Evolutionary conservation across 331 rosid species (phyloP).

Genomic region (Acacia pycnantha): DNA sequence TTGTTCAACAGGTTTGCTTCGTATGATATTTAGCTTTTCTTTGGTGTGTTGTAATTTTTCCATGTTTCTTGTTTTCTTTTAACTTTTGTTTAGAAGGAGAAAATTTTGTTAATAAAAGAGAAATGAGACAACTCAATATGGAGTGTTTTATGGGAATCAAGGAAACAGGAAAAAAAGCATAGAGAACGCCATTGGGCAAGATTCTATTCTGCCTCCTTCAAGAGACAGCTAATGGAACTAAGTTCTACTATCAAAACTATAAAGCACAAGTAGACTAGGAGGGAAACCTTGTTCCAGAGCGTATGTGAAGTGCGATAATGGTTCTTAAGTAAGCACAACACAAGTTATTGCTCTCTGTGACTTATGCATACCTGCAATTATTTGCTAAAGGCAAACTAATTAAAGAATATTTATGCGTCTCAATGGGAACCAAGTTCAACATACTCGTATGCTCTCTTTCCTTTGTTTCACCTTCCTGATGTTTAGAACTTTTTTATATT

Average conservation of each 20-base stretch:
- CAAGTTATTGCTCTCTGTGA: neutral
- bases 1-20: slow-evolving; percentile 80
- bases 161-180: neutral
- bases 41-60: slow-evolving; percentile 12
- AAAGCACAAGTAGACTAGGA: neutral
- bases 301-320: neutral
- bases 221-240: slow-evolving; percentile 5
- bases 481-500: neutral
- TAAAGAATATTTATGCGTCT: neutral
- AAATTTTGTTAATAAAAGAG: neutral
- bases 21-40: slow-evolving; percentile 5
- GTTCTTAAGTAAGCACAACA: neutral
- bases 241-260: neutral
- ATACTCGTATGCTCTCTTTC: neutral
- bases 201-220: neutral
- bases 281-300: neutral
- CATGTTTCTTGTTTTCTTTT: slow-evolving; percentile 4
- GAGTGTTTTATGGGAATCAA: neutral
- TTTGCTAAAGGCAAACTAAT: neutral
- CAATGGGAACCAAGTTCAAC: neutral
- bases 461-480: neutral
- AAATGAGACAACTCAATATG: neutral
- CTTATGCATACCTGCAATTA: neutral
- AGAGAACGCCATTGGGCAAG: neutral
- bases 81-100: neutral